Conservation (phyloP, 495 filamentous ascomycete species). For the Penicillium bialowiezense region DNA sequence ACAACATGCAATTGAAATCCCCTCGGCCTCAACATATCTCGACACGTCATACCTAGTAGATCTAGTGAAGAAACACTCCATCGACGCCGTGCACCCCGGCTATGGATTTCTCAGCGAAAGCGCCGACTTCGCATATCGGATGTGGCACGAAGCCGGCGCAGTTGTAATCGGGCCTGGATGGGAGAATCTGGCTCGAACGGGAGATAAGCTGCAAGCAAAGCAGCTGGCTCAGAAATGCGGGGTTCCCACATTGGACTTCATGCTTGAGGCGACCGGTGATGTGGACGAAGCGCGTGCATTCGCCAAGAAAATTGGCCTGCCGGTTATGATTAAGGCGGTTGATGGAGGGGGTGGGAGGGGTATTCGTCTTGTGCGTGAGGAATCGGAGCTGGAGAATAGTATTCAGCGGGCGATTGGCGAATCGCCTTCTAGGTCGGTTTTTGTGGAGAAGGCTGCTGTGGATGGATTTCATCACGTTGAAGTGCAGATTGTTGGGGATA, state of each 20-base stretch:
- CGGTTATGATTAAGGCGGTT: conserved; percentile 57
- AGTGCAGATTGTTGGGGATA: conserved; percentile 58
- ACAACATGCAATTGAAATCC: conserved; percentile 44
- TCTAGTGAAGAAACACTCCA: conserved; percentile 43
- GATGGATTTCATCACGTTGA: conserved; percentile 54
- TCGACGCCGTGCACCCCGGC: conserved; percentile 60
- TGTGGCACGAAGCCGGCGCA: conserved; percentile 48
- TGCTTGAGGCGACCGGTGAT: conserved; percentile 39
- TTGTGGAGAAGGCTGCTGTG: conserved; percentile 52
- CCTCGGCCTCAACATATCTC: conserved; percentile 49
- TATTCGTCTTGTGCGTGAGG: conserved; percentile 44
- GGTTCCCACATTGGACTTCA: conserved; percentile 53
- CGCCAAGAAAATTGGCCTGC: conserved; percentile 44
- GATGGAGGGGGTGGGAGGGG: conserved; percentile 53
- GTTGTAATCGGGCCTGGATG: conserved; percentile 55
- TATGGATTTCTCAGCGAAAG: conserved; percentile 65
- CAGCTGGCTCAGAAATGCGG: conserved; percentile 50
- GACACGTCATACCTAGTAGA: conserved; percentile 46
- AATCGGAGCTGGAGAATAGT: conserved; percentile 36
- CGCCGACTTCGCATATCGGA: conserved; percentile 48
- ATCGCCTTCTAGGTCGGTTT: conserved; percentile 50
- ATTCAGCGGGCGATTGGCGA: conserved; percentile 46
- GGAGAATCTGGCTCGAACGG: conserved; percentile 48
- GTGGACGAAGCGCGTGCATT: conserved; percentile 41
- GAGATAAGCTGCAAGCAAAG: conserved; percentile 57